Conservation (phyloP, 108 stramenopile genomes). For the Aurantiochytrium sp. region DNA sequence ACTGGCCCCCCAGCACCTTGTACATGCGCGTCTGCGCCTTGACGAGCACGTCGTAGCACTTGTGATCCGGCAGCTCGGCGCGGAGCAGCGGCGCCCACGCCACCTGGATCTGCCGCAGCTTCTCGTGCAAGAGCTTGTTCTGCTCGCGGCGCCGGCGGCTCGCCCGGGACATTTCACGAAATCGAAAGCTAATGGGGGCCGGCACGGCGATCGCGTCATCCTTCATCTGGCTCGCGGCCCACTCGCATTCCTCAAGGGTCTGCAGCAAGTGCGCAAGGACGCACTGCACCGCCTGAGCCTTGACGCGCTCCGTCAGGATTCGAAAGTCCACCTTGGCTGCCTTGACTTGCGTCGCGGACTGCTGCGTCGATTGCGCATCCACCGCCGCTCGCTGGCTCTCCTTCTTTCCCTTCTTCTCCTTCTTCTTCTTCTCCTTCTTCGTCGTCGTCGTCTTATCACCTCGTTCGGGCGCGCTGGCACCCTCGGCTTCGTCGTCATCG, state of each 20-base stretch:
- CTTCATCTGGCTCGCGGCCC: constrained; percentile 13
- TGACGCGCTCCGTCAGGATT: background rate
- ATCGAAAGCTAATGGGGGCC: background rate
- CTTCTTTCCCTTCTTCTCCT: background rate
- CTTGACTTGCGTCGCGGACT: background rate
- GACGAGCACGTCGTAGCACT: background rate
- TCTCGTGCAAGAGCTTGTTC: background rate
- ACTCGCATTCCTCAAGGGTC: background rate
- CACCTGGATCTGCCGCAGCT: background rate
- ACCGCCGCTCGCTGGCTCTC: background rate
- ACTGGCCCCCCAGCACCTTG: background rate
- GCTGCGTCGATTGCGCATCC: background rate
- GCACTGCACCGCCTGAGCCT: background rate
- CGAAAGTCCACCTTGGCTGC: background rate
- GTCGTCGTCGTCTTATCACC: background rate
- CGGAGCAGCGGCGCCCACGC: background rate
- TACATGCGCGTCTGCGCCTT: background rate
- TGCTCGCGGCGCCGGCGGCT: background rate
- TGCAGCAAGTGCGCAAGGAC: background rate
- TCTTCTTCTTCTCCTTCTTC: background rate
- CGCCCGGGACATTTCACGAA: background rate
- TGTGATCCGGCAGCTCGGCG: background rate
- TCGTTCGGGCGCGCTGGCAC: no score
- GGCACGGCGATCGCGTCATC: background rate
- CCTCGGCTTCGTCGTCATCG: background rate